Evolutionary conservation across 164 flowering plant genomes (phyloP).

Genomic region (Aristolochia contorta): DNA sequence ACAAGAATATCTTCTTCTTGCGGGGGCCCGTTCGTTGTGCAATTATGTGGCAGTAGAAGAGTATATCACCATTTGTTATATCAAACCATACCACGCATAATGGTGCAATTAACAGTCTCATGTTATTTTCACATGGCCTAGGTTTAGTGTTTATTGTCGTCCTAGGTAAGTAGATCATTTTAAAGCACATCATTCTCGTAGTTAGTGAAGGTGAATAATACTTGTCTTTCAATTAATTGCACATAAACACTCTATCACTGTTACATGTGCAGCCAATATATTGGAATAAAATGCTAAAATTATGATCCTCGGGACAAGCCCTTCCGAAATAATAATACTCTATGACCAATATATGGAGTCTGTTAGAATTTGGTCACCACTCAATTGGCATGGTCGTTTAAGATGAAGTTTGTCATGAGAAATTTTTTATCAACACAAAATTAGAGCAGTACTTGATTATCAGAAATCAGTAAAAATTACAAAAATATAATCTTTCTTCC

Average conservation of each 20-base stretch:
- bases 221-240: too few species aligned
- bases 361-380: slow-evolving; percentile 12
- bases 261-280: too few species aligned
- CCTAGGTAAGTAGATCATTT: slow-evolving; percentile 58
- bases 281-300: too few species aligned
- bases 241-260: too few species aligned
- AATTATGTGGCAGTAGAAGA: slow-evolving; percentile 15
- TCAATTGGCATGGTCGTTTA: slow-evolving; percentile 37
- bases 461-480: too few species aligned
- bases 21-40: slow-evolving; percentile 52
- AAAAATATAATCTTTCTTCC: too few species aligned
- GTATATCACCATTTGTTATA: slow-evolving; percentile 29
- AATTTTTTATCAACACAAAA: too few species aligned
- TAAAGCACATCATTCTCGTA: too few species aligned
- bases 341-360: slow-evolving; percentile 28
- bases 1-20: too few species aligned
- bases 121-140: slow-evolving; percentile 39
- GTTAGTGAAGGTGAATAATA: too few species aligned
- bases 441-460: too few species aligned
- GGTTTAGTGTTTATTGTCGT: slow-evolving; percentile 40
- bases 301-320: slow-evolving; percentile 34
- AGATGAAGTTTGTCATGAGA: slow-evolving; percentile 36
- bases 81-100: slow-evolving; percentile 50
- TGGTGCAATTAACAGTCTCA: slow-evolving; percentile 46
- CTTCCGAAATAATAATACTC: slow-evolving; percentile 40